These are phyloP conservation scores for Lupinus albus DNA, from an alignment of 306 rosid species.

Conservation along the genomic window DNA sequence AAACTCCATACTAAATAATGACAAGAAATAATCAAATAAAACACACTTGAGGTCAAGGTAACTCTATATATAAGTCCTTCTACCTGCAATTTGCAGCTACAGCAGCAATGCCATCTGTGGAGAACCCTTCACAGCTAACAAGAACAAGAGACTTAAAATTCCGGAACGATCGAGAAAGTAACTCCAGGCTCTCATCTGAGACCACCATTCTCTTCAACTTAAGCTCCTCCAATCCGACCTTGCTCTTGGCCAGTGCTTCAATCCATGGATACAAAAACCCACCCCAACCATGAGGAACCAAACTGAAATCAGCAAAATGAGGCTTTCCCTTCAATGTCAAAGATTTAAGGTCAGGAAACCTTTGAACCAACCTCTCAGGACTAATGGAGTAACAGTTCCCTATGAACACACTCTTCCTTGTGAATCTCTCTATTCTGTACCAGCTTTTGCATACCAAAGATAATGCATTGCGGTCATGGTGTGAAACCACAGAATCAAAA, in stretches of 20 bases:
- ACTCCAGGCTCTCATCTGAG: slow-evolving; percentile 78
- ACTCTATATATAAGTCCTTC: neutral
- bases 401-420: slow-evolving; percentile 69
- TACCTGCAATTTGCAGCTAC: slow-evolving; percentile 92
- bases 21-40: neutral
- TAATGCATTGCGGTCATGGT: slow-evolving; percentile 76
- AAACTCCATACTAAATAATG: neutral
- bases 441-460: slow-evolving; percentile 87
- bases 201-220: slow-evolving; percentile 90
- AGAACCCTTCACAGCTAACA: slow-evolving; percentile 89
- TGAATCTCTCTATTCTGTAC: slow-evolving; percentile 76
- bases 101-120: slow-evolving; percentile 89
- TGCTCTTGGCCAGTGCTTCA: slow-evolving; percentile 59
- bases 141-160: slow-evolving; percentile 82
- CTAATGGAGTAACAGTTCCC: slow-evolving; percentile 87
- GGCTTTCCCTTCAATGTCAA: slow-evolving; percentile 90
- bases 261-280: slow-evolving; percentile 81
- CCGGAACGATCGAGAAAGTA: slow-evolving; percentile 74
- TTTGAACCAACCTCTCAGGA: slow-evolving; percentile 69
- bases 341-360: slow-evolving; percentile 71
- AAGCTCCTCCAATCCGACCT: slow-evolving; percentile 74
- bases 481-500: slow-evolving; percentile 70
- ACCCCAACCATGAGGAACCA: slow-evolving; percentile 91
- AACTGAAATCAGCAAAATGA: slow-evolving; percentile 93
- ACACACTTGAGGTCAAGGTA: slow-evolving; percentile 11